Base-by-base conservation (phyloP, 768 basidiomycete species). In the Rhodotorula toruloides region DNA sequence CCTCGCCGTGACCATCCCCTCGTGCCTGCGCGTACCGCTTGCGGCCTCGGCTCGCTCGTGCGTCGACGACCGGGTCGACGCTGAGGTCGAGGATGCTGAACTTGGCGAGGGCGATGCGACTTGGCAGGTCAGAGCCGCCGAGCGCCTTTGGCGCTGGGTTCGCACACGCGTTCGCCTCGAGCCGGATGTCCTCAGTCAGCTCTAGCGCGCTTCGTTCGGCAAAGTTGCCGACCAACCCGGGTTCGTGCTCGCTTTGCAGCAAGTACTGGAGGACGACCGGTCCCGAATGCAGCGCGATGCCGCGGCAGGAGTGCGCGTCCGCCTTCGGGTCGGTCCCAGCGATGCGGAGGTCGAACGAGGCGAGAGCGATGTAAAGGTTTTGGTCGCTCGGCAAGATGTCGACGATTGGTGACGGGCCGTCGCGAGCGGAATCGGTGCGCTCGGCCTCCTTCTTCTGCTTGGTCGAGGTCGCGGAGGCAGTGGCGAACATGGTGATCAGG, bases 261-360 rank as follows among this genome's bases (percentile, higher is more conserved):
- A 82, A 82, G 72, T 83, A 84, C 73, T 86, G 86, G 61, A 84
- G 81, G 13, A 84, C 52, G 5, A 83, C 81, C 11, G 85, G 48
- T 5, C 84, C 79, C 0, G 82, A 84, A 31, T 78, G 82, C 36
- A 85, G 73, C 4, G 85, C 84, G 61, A 89, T 76, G 7, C 90
- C 90, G 36, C 89, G 83, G 6, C 84, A 86, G 19, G 89, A 79
- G 50, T 84, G 84, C 60, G 83, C 76, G 44, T 82, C 82, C 59
- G 87, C 87, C 67, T 90, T 90, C 59, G 91, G 81, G 75, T 94
- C 92, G 42, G 83, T 83, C n/a, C 86, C 84, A 12, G 89, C 88
- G 56, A 91, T 75, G 62, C 89, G 85, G 16, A 88, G 73, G 34
- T 86, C 84, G 52, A 88, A 78, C 42, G 83, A 83, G 2, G 81